Base-by-base conservation (phyloP, 2,329 filamentous ascomycete species). In the Aspergillus fumigatus region DNA sequence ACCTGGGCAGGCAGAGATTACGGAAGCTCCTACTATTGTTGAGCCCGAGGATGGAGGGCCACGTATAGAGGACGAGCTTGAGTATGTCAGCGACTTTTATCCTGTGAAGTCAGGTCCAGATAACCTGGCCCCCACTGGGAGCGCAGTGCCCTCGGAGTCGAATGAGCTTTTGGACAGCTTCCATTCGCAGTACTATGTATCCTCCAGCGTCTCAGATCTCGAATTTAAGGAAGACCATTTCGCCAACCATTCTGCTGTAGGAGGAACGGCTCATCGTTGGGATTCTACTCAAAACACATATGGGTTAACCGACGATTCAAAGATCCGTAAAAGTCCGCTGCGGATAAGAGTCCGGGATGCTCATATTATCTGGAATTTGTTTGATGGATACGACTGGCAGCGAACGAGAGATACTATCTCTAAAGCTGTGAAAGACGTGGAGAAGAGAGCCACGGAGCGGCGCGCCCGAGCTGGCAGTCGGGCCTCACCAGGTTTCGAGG, bases 341-440 rank as follows among this genome's bases (percentile, higher is more conserved):
- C 87, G 86, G 61, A 80, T 97, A 2, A 85, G 86, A 4, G 82
- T 97, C 17, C 87, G 90, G 26, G 91, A 97, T 68, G 87, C 96
- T 5, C 91, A 97, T 70, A 79, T 97, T 52, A 97, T 97, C 58
- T 99, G 94, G 94, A 96, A 99, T 68, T 79, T 99, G 1, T 97
- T 94, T 72, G 94, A 99, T 77, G 94, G 94, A 1, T 99, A 96
- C 70, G 95, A 99, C 73, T 99, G 95, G 95, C 84, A 87, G 64
- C 83, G 85, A 47, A 99, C 95, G 0, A 84, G 93, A 47, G 88
- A 94, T 60, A 85, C 88, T 3, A 96, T 99, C 55, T 86, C 87
- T 23, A 89, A 93, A 68, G 92, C 91, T 6, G 92, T 99, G 2
- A 86, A 94, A 57, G 87, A 95, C 53, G 88, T 99, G 1, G 91